Evolutionary conservation across 2,329 filamentous ascomycete genomes (phyloP), one percentile per base, ranked within the genome.

Genomic region (Tolypocladium tropicale): DNA sequence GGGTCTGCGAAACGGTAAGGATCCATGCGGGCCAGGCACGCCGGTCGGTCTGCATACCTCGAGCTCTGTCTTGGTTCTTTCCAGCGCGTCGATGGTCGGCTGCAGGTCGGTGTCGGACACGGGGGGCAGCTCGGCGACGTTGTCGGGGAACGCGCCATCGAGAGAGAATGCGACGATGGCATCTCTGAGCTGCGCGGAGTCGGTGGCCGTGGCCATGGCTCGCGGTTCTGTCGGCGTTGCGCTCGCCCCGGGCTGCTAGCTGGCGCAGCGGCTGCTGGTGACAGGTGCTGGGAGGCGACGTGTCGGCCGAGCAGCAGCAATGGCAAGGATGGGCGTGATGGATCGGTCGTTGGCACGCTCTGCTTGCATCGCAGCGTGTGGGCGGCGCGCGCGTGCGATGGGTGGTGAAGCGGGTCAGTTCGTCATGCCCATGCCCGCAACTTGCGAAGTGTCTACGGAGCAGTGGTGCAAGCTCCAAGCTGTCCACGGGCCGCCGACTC

Each of bases 81-180:
- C 64, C 28, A 77, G 60, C n/a, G 71, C 70, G 39, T 70, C 64
- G 55, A 77, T 71, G 14, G 74, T 65, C 36, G 73, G 72, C 36
- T 67, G 65, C 30, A 76, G 64, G 55, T 74, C 64, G 49, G 65
- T 71, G 28, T 66, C 66, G 33, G 72, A 70, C 25, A 75, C 67
- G 33, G 72, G 65, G 14, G 70, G 67, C 14, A 76, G 60, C 7
- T 65, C 61, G n/a, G 69, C 62, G 53, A 71, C 60, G 37, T 74
- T 63, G 23, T 74, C 71, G n/a, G 74, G 74, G 52, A 77, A 77
- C 36, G 61, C 64, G 1, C 71, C 71, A 12, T 75, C 68, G 18
- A 74, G 62, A 2, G 72, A 65, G 60, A 77, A 77, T 6, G 66
- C 63, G 11, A 76, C 65, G 28, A 77, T 67, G 32, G 72, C 73